Evolutionary conservation across 345 rosid genomes (phyloP), one percentile per base, ranked within the genome.

Genomic region (Toxicodendron radicans): DNA sequence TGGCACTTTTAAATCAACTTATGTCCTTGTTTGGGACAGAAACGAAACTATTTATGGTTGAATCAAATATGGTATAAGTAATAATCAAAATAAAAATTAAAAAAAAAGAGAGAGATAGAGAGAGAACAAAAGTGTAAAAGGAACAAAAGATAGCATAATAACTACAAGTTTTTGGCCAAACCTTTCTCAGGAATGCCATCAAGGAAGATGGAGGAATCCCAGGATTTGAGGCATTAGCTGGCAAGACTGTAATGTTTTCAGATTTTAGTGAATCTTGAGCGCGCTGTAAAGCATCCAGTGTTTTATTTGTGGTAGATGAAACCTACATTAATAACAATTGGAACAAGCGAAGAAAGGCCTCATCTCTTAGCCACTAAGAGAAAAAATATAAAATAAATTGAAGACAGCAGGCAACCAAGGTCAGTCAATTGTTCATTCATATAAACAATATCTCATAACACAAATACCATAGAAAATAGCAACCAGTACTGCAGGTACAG

Each of bases 171-270:
- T 63, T 58, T n/a, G 33, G 60, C 60, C 54, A 70, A 72, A 93
- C 99, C 98, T 93, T 89, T 76, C 78, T 90, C 75, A 93, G 76
- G 85, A 95, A 95, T 74, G 97, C 82, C 98, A 93, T 95, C 80
- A 90, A 75, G 64, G 99, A 93, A 10, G 99, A 88, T 64, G 99
- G 99, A 11, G 99, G 98, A 78, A 95, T 83, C 80, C 99, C 99
- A 52, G 98, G 99, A 88, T 93, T 95, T 68, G 93, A 79, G 54
- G 87, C 63, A 80, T 83, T 89, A 49, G 99, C 93, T 43, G 86
- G 72, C 58, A 81, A 74, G 65, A 93, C 58, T 3, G 69, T 81
- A 54, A 93, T 73, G 58, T 84, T 85, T 70, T 87, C 84, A 17
- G 92, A 83, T 80, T 75, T 53, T 48, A 95, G 85, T 58, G 97